phyloP scores from a whole-genome alignment of 176 grass and related monocot species.

The Saccharum officinarum region DNA sequence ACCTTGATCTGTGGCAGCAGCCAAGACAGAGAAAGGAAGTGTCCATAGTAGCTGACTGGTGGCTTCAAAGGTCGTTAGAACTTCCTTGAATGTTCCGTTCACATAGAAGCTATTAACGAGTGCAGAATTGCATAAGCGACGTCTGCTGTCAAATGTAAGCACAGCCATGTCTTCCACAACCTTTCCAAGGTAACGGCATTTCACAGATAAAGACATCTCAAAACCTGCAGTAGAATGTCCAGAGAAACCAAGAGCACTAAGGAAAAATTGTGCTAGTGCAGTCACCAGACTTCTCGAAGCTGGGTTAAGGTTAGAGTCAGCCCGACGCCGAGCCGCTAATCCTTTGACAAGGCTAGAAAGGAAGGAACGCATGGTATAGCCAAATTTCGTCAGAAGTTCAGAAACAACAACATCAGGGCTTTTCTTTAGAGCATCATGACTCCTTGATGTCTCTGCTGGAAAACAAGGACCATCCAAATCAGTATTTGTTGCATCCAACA shows the following conservation, averaged over 20 bases:
- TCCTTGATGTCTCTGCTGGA: constrained; percentile 45
- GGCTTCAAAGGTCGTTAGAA: constrained; percentile 82
- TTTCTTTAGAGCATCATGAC: constrained; percentile 47
- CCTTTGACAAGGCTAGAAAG: constrained; percentile 69
- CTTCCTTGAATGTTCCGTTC: constrained; percentile 85
- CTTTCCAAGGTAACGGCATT: constrained; percentile 84
- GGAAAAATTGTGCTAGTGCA: constrained; percentile 67
- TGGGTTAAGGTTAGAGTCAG: constrained; percentile 56
- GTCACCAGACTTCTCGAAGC: constrained; percentile 59
- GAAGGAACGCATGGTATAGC: constrained; percentile 52
- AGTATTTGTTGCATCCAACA: constrained; percentile 46
- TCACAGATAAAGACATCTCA: constrained; percentile 79
- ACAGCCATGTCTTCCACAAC: constrained; percentile 70
- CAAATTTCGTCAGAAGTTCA: constrained; percentile 66
- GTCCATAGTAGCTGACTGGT: constrained; percentile 85
- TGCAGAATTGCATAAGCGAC: constrained; percentile 65
- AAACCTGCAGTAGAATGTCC: constrained; percentile 59
- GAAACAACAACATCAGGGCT: constrained; percentile 52
- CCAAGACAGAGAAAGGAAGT: constrained; percentile 47
- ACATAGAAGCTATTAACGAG: constrained; percentile 78
- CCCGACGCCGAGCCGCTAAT: constrained; percentile 51
- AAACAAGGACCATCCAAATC: constrained; percentile 48
- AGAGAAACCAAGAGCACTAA: constrained; percentile 66
- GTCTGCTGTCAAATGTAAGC: constrained; percentile 62
- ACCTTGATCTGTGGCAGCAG: constrained; percentile 28